Base-by-base conservation (phyloP, 176 grass and related monocot genomes). In the Phoenix dactylifera region DNA sequence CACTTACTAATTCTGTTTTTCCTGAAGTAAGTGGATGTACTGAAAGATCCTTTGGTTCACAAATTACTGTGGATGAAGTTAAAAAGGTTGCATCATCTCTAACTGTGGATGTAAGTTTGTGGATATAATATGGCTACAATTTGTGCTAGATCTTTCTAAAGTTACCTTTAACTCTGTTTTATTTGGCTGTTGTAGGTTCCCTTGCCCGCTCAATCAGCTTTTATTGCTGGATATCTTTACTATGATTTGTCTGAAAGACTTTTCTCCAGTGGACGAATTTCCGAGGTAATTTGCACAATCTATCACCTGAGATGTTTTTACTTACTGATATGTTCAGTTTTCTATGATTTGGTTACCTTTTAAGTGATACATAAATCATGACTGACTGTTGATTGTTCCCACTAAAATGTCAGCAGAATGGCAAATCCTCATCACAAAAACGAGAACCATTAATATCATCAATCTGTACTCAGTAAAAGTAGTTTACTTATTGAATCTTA, bases 201-300 rank as follows among this genome's bases (percentile, higher is more conserved):
- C 57, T 66, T 56, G 15, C 52, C 35, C 75, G 71, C 66, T 51
- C 79, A 77, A 6, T 84, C 90, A 19, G 59, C 22, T 16, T 97
- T 82, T 76, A 9, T 88, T 67, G 92, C 81, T 85, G 55, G 83
- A 6, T 77, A 59, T 74, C 53, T 90, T 18, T 97, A 97, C 72
- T 85, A 88, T 57, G 87, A 88, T 82, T 82, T 91, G 58, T 82
- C 92, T 49, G 78, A 91, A 77, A 87, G 78, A 61, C 50, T 85
- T 83, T 49, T 76, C 15, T 78, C 69, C 35, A 70, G 66, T 50
- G 92, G 92, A 73, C 64, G 73, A 80, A 16, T 78, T 62, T 62
- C 67, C 55, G 77, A 91, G 78, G 92, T 90, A 82, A 74, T 68
- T 55, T 67, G 2, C 57, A 52, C 18, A 4, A 44, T 44, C 35